Evolutionary conservation across 2,329 filamentous ascomycete species (phyloP).

Genomic region (Ilyonectria sp.): DNA sequence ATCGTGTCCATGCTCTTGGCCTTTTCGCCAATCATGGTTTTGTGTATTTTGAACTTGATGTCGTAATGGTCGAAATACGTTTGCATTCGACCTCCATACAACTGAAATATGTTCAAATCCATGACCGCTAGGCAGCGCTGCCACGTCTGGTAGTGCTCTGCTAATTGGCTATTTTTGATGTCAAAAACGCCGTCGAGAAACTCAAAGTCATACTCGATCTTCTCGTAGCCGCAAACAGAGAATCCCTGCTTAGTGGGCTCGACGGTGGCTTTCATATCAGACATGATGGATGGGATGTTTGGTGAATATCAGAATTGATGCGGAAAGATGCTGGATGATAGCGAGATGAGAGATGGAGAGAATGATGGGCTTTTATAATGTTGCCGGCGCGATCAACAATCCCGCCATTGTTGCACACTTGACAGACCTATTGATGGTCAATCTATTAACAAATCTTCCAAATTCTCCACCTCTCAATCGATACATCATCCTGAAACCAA

Average conservation of each 20-base stretch:
- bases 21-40: conserved; percentile 83
- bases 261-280: conserved; percentile 78
- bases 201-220: conserved; percentile 82
- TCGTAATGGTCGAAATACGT: conserved; percentile 77
- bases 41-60: conserved; percentile 75
- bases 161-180: conserved; percentile 71
- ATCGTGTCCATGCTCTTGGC: conserved; percentile 81
- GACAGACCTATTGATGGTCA: not conserved
- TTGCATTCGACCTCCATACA: conserved; percentile 78
- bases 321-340: not conserved
- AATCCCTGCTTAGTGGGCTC: conserved; percentile 76
- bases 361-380: not conserved
- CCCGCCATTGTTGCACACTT: not conserved
- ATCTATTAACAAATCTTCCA: not conserved
- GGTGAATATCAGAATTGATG: no score
- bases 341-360: not conserved
- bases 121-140: conserved; percentile 77
- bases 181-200: conserved; percentile 81
- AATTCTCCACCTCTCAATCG: not conserved
- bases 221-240: conserved; percentile 81
- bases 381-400: not conserved
- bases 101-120: conserved; percentile 78
- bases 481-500: not conserved
- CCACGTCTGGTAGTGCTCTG: conserved; percentile 77
- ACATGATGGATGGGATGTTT: conserved; percentile 64